Percentiles rank a stretch among this genome's conserved stretches.
Conservation (phyloP, 345 rosid species). For the Arabidopsis thaliana region DNA sequence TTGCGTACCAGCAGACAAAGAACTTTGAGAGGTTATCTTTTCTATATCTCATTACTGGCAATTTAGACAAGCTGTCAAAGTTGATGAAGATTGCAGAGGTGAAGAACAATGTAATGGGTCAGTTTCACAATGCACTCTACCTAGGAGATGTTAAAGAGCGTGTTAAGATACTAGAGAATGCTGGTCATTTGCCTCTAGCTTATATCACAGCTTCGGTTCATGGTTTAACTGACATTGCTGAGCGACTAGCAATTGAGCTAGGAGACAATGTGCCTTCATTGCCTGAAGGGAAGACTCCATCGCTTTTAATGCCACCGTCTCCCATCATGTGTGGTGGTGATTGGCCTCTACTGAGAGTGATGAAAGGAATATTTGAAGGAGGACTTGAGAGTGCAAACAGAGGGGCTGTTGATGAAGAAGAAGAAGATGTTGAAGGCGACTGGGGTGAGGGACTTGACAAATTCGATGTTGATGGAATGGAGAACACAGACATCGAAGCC, state of each 20-base stretch:
- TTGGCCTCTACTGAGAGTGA: slow-evolving; percentile 92
- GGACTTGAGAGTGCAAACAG: slow-evolving; percentile 65
- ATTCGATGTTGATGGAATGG: slow-evolving; percentile 56
- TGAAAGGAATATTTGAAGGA: slow-evolving; percentile 89
- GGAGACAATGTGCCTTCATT: slow-evolving; percentile 74
- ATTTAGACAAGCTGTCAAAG: slow-evolving; percentile 76
- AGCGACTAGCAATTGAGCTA: slow-evolving; percentile 66
- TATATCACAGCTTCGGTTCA: slow-evolving; percentile 77
- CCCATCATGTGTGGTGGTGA: slow-evolving; percentile 80
- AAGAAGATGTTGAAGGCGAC: slow-evolving; percentile 62
- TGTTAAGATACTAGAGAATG: slow-evolving; percentile 77
- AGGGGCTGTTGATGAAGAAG: slow-evolving; percentile 71
- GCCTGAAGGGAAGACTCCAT: slow-evolving; percentile 67
- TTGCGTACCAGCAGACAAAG: slow-evolving; percentile 92
- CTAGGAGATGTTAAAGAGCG: slow-evolving; percentile 86
- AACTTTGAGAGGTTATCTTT: slow-evolving; percentile 93
- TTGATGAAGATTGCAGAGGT: slow-evolving; percentile 92
- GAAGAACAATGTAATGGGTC: slow-evolving; percentile 91
- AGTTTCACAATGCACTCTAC: slow-evolving; percentile 90
- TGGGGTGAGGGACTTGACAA: slow-evolving; percentile 87
- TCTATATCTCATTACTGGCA: slow-evolving; percentile 86
- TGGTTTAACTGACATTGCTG: slow-evolving; percentile 74
- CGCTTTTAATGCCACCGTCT: slow-evolving; percentile 75
- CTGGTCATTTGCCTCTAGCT: slow-evolving; percentile 89
- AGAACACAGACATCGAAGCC: slow-evolving; percentile 38